phyloP scores from a whole-genome alignment of 306 rosid genomes.

The Medicago lupulina region DNA sequence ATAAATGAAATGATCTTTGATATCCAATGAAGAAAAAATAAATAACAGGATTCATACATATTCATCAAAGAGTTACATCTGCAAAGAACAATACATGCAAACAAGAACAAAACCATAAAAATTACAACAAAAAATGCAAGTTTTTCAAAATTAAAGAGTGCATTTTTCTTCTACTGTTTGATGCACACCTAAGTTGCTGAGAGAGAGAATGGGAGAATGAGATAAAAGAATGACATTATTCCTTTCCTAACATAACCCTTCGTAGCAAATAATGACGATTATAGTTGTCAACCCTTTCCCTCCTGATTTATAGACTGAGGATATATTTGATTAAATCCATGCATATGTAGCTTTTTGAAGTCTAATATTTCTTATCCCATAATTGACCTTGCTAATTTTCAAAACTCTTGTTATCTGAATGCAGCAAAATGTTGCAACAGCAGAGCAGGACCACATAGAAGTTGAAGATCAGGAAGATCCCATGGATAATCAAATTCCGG shows the following conservation, averaged over 20 bases:
- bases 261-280: background rate
- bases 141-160: too few species aligned
- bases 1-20: too few species aligned
- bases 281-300: slow-evolving; percentile 5
- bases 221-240: too few species aligned
- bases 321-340: slow-evolving; percentile 13
- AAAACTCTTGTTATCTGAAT: slow-evolving; percentile 29
- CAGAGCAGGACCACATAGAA: slow-evolving; percentile 38
- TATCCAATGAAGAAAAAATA: too few species aligned
- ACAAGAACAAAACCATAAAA: too few species aligned
- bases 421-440: slow-evolving; percentile 56
- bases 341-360: background rate
- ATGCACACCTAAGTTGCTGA: too few species aligned
- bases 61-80: too few species aligned
- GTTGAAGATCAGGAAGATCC: slow-evolving; percentile 53
- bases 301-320: slow-evolving; percentile 1
- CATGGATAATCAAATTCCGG: slow-evolving; percentile 52
- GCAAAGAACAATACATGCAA: too few species aligned
- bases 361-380: slow-evolving; percentile 1
- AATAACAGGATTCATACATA: too few species aligned
- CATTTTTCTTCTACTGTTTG: too few species aligned
- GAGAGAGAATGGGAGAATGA: too few species aligned
- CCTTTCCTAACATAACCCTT: background rate
- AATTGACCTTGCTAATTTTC: slow-evolving; percentile 13
- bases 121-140: too few species aligned